Evolutionary conservation across 768 basidiomycete genomes (phyloP).

Genomic region (Hygrocybe coccinea): DNA sequence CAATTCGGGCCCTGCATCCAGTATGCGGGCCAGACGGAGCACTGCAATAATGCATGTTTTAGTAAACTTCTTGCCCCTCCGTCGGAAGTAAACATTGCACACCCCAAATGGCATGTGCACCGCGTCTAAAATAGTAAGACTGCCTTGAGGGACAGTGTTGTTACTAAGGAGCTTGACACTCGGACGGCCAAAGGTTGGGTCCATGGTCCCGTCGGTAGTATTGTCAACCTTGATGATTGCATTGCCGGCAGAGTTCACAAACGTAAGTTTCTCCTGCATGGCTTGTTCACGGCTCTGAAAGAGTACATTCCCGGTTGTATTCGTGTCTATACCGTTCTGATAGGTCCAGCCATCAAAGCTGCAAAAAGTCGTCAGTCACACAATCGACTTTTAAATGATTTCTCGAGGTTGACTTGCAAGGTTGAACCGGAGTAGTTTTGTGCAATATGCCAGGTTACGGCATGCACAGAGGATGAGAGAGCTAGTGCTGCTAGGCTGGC

Average conservation of each 20-base stretch:
- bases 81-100: background rate
- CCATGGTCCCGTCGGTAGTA: background rate
- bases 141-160: conserved; percentile 1
- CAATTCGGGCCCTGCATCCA: conserved; percentile 12
- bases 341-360: conserved; percentile 1
- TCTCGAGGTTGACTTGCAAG: background rate
- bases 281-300: conserved; percentile 1
- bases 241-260: conserved; percentile 5
- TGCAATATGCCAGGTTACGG: conserved; percentile 1
- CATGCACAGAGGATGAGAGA: background rate
- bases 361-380: background rate
- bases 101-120: conserved; percentile 12
- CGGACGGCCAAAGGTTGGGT: conserved; percentile 2
- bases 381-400: background rate
- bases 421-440: conserved; percentile 4
- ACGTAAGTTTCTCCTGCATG: background rate
- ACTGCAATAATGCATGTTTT: background rate
- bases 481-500: background rate
- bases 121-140: conserved; percentile 8
- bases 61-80: too few relatives aligned
- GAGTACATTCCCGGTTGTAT: conserved; percentile 5
- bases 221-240: conserved; percentile 11
- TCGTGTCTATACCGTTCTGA: conserved; percentile 4
- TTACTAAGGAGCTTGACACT: conserved; percentile 3
- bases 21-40: conserved; percentile 11